Conservation (phyloP, 345 rosid genomes). For the Hibiscus mutabilis region DNA sequence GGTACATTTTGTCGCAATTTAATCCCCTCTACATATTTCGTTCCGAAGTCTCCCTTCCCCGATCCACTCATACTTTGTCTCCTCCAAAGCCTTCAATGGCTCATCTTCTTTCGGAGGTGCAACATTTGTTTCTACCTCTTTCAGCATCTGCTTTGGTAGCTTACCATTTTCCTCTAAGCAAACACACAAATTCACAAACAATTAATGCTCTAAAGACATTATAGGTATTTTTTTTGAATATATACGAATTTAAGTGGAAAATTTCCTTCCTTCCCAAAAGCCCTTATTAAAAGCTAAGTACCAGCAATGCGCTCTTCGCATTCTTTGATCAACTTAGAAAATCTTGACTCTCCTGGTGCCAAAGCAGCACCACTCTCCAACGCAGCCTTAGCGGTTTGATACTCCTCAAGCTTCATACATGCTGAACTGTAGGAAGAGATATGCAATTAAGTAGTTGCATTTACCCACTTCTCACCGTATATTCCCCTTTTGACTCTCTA, state of each 20-base stretch:
- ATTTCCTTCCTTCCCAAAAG: not conserved
- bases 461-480: too few relatives aligned
- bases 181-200: not conserved
- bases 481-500: too few relatives aligned
- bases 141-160: constrained; percentile 9
- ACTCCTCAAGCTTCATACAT: constrained; percentile 88
- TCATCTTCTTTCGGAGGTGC: constrained; percentile 11
- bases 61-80: too few relatives aligned
- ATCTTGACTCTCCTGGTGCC: constrained; percentile 53
- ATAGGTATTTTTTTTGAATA: not conserved
- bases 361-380: constrained; percentile 62
- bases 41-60: too few relatives aligned
- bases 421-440: constrained; percentile 70
- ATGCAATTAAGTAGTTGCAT: too few relatives aligned
- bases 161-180: constrained; percentile 37
- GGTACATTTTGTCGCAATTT: too few relatives aligned
- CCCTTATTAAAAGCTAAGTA: constrained; percentile 5
- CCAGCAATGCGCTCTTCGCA: constrained; percentile 61
- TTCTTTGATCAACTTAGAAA: constrained; percentile 60
- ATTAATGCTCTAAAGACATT: not conserved
- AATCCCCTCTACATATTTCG: too few relatives aligned
- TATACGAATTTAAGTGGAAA: not conserved
- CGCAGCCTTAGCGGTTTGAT: constrained; percentile 75
- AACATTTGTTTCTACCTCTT: constrained; percentile 1
- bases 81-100: constrained; percentile 9